Percentiles rank a stretch among this genome's conserved stretches.
These are phyloP conservation scores for Aureoboletus auriporus DNA, from an alignment of 768 basidiomycete species.

Conservation along the genomic window DNA sequence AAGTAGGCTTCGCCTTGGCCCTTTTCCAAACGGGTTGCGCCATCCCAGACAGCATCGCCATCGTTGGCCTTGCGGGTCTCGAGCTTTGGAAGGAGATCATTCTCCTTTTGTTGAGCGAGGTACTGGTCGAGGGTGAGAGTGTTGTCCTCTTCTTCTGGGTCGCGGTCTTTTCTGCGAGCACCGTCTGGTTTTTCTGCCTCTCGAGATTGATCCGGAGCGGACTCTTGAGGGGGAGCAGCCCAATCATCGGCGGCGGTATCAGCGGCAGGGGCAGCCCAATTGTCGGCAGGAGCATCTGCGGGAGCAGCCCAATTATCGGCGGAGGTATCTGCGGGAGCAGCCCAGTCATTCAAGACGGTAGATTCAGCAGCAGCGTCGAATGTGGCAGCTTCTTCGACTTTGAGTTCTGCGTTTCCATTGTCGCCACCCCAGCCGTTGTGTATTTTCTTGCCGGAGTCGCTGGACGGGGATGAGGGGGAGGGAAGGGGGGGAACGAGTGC, in stretches of 20 bases:
- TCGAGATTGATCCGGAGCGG: conserved; percentile 30
- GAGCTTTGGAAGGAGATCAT: conserved; percentile 66
- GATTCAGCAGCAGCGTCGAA: conserved; percentile 63
- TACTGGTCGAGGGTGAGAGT: conserved; percentile 94
- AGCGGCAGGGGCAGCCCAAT: conserved; percentile 27
- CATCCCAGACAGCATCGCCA: conserved; percentile 69
- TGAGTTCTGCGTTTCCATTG: conserved; percentile 79
- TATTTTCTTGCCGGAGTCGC: conserved; percentile 93
- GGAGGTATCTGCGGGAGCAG: conserved; percentile 12
- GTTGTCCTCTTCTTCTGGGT: conserved; percentile 86
- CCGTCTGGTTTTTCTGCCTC: conserved; percentile 37
- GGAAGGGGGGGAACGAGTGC: neutral
- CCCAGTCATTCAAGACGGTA: conserved; percentile 35
- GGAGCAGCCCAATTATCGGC: conserved; percentile 38
- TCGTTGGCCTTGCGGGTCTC: conserved; percentile 78
- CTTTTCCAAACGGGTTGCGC: conserved; percentile 61
- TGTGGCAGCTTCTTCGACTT: conserved; percentile 71
- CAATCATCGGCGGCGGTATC: conserved; percentile 31
- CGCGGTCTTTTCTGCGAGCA: conserved; percentile 45
- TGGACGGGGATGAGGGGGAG: conserved; percentile 28
- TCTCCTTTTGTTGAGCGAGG: conserved; percentile 75
- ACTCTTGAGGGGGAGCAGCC: conserved; percentile 31
- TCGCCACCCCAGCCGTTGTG: conserved; percentile 95
- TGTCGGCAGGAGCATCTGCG: no score
- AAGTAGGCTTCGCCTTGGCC: conserved; percentile 74